Evolutionary conservation across 805 yeast species (phyloP).

Genomic region (Wickerhamomyces strasburgensis): DNA sequence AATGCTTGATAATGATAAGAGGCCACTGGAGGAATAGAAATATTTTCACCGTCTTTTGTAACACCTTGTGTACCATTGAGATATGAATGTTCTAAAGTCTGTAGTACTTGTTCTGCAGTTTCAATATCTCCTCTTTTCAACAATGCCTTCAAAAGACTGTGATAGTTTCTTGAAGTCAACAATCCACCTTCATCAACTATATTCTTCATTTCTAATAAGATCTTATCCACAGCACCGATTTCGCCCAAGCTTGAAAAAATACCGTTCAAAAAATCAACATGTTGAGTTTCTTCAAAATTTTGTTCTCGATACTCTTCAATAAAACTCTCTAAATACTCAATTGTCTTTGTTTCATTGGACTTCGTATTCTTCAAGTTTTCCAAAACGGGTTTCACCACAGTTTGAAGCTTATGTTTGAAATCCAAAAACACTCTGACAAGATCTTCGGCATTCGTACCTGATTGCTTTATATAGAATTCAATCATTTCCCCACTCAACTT

Average conservation of each 20-base stretch:
- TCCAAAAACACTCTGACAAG: constrained; percentile 18
- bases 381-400: constrained; percentile 22
- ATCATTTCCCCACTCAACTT: constrained; percentile 17
- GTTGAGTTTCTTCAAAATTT: constrained; percentile 13
- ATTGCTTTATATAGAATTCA: constrained; percentile 21
- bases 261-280: constrained; percentile 18
- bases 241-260: constrained; percentile 16
- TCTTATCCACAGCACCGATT: constrained; percentile 12
- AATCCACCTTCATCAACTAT: constrained; percentile 9
- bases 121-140: constrained; percentile 20
- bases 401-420: constrained; percentile 23
- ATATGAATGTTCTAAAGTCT: constrained; percentile 27
- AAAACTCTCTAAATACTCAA: constrained; percentile 4
- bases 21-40: constrained; percentile 32
- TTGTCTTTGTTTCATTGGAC: constrained; percentile 13
- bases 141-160: constrained; percentile 24
- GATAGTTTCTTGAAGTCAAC: constrained; percentile 22
- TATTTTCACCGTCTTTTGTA: constrained; percentile 2
- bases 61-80: too few species aligned
- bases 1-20: constrained; percentile 39
- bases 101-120: constrained; percentile 30
- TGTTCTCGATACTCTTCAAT: constrained; percentile 16
- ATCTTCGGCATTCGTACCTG: constrained; percentile 14
- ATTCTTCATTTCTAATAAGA: constrained; percentile 10
- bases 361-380: constrained; percentile 11